Evolutionary conservation across 192 early-diverging fungal genomes (phyloP).

Genomic region (Dissophora ornata): DNA sequence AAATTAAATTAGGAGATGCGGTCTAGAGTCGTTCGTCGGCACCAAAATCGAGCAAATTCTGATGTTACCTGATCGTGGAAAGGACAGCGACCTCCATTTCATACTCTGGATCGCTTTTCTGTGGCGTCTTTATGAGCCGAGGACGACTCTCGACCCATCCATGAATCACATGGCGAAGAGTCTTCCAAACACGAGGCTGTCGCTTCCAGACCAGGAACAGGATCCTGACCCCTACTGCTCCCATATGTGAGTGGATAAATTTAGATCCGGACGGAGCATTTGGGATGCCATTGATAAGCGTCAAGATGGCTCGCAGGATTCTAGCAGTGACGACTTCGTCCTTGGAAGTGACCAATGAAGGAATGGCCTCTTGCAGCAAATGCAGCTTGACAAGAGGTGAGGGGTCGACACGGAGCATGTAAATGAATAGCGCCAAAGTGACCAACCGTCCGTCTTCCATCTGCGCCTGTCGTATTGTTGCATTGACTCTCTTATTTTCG

Average conservation of each 20-base stretch:
- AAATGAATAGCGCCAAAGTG: slow-evolving; percentile 59
- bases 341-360: slow-evolving; percentile 55
- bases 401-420: slow-evolving; percentile 55
- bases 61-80: slow-evolving; percentile 61
- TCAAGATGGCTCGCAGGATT: slow-evolving; percentile 56
- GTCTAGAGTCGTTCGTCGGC: no score
- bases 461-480: slow-evolving; percentile 31
- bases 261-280: slow-evolving; percentile 35
- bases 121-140: slow-evolving; percentile 28
- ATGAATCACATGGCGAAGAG: slow-evolving; percentile 58
- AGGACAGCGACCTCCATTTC: slow-evolving; percentile 65
- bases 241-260: slow-evolving; percentile 45
- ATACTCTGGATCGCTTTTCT: slow-evolving; percentile 41
- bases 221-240: slow-evolving; percentile 61
- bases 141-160: slow-evolving; percentile 62
- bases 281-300: slow-evolving; percentile 54
- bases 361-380: slow-evolving; percentile 58
- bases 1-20: no score
- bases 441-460: slow-evolving; percentile 51
- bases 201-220: slow-evolving; percentile 56
- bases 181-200: slow-evolving; percentile 67
- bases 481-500: slow-evolving; percentile 23
- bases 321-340: slow-evolving; percentile 63
- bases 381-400: slow-evolving; percentile 45
- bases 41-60: no score